Evolutionary conservation across 164 flowering plant species (phyloP).

Genomic region (Warburgia ugandensis): DNA sequence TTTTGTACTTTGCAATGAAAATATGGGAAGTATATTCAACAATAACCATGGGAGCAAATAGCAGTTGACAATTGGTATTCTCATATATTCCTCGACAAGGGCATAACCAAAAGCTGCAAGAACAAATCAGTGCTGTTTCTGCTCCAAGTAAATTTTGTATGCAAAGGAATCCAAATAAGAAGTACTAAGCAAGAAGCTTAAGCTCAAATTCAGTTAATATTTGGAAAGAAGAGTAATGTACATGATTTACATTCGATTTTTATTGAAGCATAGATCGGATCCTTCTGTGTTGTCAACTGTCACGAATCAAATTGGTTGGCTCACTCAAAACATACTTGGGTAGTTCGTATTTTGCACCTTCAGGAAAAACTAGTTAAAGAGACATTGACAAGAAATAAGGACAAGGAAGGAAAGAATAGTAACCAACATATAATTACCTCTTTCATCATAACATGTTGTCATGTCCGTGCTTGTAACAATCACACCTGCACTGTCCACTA

Average conservation of each 20-base stretch:
- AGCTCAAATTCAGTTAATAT: conserved; percentile 3
- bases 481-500: conserved; percentile 85
- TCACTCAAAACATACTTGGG: conserved; percentile 87
- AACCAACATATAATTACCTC: conserved; percentile 38
- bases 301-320: conserved; percentile 70
- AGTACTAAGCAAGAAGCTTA: too few relatives aligned
- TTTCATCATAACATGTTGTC: conserved; percentile 85
- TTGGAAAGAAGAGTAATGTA: conserved; percentile 27
- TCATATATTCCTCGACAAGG: too few relatives aligned
- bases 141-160: too few relatives aligned
- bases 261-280: conserved; percentile 8
- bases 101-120: too few relatives aligned
- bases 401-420: not conserved
- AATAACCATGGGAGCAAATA: too few relatives aligned
- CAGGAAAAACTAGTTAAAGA: conserved; percentile 10
- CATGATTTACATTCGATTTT: conserved; percentile 52
- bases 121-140: too few relatives aligned
- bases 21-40: too few relatives aligned
- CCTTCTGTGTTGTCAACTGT: conserved; percentile 25
- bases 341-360: conserved; percentile 91
- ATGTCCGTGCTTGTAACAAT: conserved; percentile 69
- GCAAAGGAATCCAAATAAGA: too few relatives aligned
- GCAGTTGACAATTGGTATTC: too few relatives aligned
- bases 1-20: too few relatives aligned
- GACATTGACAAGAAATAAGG: not conserved